Base-by-base conservation (phyloP, 2,329 filamentous ascomycete genomes). In the Clarireedia homoeocarpa region DNA sequence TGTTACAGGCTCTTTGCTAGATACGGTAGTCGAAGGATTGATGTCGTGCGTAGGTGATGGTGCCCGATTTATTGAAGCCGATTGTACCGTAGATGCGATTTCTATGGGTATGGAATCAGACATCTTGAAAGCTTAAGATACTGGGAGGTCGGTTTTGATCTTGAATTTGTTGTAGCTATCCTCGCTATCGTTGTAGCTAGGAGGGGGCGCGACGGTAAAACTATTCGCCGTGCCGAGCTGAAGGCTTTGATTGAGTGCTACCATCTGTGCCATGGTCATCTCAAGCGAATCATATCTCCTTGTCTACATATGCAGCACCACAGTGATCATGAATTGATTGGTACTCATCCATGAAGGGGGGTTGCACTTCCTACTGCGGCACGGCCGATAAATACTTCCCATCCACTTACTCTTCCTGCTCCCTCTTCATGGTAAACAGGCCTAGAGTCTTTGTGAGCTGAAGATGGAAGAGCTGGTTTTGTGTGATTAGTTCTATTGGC, bases 61-160 rank as follows among this genome's bases (percentile, higher is more conserved):
- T 52, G 83, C 68, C 48, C 75, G 80, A 60, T 89, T 86, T 73
- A 96, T 85, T 67, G 87, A 88, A 36, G 84, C 88, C 15, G 87
- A 84, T 71, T 96, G 91, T 62, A 96, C 75, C 36, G 86, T 86
- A 66, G 89, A 88, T 47, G 89, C 88, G 56, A 92, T 73, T 69
- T 94, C 83, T 24, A 83, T 72, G 26, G 83, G 78, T 17, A 82
- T 17, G n/a, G 62, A 65, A 53, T 62, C 63, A 1, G 60, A 58
- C 66, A 69, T 69, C 52, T 58, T 63, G 59, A 27, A n/a, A 27
- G 26, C 17, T 26, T 49, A 27, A 5, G 15, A 14, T 30, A 15
- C 12, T 51, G 9, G 30, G 48, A 23, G 39, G 34, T 27, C 38
- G 30, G 17, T n/a, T 49, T 24, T 54, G 52, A 42, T n/a, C 15